Evolutionary conservation across 139 green algal genomes (phyloP), one percentile per base, ranked within the genome.

Genomic region (Closterium sp.): DNA sequence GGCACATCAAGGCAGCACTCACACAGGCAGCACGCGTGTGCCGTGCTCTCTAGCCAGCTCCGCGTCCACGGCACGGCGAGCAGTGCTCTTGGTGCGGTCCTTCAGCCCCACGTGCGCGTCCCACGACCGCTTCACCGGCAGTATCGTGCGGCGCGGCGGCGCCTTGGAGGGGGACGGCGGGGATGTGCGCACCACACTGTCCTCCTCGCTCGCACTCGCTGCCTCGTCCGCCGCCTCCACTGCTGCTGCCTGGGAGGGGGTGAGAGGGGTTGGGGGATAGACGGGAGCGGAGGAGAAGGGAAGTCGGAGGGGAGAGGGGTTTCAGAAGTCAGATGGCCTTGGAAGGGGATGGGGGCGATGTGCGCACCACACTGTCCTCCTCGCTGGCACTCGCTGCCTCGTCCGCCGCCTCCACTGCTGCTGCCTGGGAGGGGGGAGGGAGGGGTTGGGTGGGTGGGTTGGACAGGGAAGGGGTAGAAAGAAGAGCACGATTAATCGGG

Each of bases 11-110:
- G 1, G 2, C 87, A 30, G 4, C 45, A 86, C 89, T 22, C 31
- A 91, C 92, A 94, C 89, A 29, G 92, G 92, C 9, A 94, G 21
- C 21, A 94, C 85, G 42, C 90, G 86, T 3, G 92, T 94, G 22
- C 92, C 92, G 89, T 70, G 70, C 21, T n/a, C 29, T 7, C 85
- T 87, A 7, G 45, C 86, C 9, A 89, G 86, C 86, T 86, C n/a
- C 9, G 73, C 29, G 22, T 92, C 70, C 30, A 31, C 79, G 27
- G n/a, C 31, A 2, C 88, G 45, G 13, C 50, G 28, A 4, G 24
- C 50, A 3, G 10, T 34, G 24, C n/a, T 29, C 31, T 92, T 86
- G 89, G 29, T 34, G 38, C 50, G 70, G 9, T 89, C 22, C 24
- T 29, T 29, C 13, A 32, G 28, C 32, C 32, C 27, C 38, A 70